Evolutionary conservation across 192 early-diverging fungal genomes (phyloP), one percentile per base, ranked within the genome.

Genomic region (Podila verticillata): DNA sequence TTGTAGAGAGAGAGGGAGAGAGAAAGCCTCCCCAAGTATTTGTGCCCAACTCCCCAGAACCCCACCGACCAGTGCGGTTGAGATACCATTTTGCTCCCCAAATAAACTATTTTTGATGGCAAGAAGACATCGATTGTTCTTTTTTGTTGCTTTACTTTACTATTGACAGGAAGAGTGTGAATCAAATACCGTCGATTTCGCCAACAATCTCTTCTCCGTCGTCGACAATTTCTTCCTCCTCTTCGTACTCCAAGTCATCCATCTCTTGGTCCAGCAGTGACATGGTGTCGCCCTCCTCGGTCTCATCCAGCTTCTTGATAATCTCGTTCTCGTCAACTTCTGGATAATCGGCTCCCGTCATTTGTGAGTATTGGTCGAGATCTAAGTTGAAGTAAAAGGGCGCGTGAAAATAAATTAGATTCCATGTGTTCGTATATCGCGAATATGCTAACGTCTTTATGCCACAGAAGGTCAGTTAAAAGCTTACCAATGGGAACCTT

Each of bases 401-500:
- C 24, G 5, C 7, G 31, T 47, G 1, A 22, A 31, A 67, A 29
- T 44, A 3, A 7, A 44, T 44, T 44, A 44, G 39, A 44, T 17
- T n/a, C n/a, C n/a, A n/a, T n/a, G n/a, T n/a, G n/a, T n/a, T n/a
- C n/a, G n/a, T n/a, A n/a, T n/a, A n/a, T n/a, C n/a, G n/a, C n/a
- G n/a, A n/a, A n/a, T n/a, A n/a, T n/a, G n/a, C n/a, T n/a, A n/a
- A n/a, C n/a, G n/a, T n/a, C n/a, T n/a, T n/a, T n/a, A n/a, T n/a
- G n/a, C n/a, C n/a, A n/a, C n/a, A n/a, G n/a, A n/a, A n/a, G n/a
- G n/a, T n/a, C n/a, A n/a, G n/a, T n/a, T 0, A 17, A 24, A 57
- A 30, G 48, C 56, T 68, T 66, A 85, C 84, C 75, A n/a, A 85
- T 74, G 15, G 79, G 79, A 1, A 63, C 59, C 13, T 61, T 68